These are phyloP conservation scores for Colletotrichum zoysiae DNA, from an alignment of 2,329 filamentous ascomycete species.

Conservation along the genomic window DNA sequence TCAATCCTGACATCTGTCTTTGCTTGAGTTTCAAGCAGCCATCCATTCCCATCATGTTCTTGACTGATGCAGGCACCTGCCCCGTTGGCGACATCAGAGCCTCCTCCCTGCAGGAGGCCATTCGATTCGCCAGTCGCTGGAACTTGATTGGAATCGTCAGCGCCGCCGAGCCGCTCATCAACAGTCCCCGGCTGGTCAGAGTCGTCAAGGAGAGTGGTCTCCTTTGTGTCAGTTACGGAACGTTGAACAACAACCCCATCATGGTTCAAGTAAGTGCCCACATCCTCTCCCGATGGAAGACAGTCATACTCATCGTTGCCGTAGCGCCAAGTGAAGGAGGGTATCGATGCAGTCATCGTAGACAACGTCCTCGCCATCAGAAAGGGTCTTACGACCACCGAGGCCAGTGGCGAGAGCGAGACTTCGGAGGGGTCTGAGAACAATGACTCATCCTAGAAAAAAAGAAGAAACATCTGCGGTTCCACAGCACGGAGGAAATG, in stretches of 20 bases:
- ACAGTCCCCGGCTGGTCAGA: conserved; percentile 87
- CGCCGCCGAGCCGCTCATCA: conserved; percentile 88
- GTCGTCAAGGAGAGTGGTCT: conserved; percentile 95
- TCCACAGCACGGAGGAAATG: conserved; percentile 33
- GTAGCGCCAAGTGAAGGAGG: conserved; percentile 90
- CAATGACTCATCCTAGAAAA: conserved; percentile 26
- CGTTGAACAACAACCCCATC: conserved; percentile 85
- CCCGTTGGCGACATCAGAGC: conserved; percentile 90
- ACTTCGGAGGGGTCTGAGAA: conserved; percentile 38
- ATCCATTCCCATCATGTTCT: conserved; percentile 93
- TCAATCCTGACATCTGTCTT: conserved; percentile 97
- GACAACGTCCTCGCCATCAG: conserved; percentile 94
- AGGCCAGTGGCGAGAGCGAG: conserved; percentile 41
- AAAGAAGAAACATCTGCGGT: conserved; percentile 7
- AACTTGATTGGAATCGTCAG: conserved; percentile 93
- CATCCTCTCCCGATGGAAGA: background rate
- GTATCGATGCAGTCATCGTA: conserved; percentile 97
- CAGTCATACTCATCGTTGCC: conserved; percentile 38
- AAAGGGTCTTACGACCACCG: conserved; percentile 79
- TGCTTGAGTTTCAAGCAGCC: conserved; percentile 97
- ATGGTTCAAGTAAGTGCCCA: conserved; percentile 80
- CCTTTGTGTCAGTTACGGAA: conserved; percentile 96
- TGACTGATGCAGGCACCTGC: conserved; percentile 88
- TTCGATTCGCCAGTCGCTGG: conserved; percentile 95
- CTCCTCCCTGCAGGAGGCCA: conserved; percentile 92